A percentile compares a stretch with the other conserved stretches of the same genome.
Evolutionary conservation across 148 eudicot genomes (phyloP).

Genomic region (Diospyros kaki): DNA sequence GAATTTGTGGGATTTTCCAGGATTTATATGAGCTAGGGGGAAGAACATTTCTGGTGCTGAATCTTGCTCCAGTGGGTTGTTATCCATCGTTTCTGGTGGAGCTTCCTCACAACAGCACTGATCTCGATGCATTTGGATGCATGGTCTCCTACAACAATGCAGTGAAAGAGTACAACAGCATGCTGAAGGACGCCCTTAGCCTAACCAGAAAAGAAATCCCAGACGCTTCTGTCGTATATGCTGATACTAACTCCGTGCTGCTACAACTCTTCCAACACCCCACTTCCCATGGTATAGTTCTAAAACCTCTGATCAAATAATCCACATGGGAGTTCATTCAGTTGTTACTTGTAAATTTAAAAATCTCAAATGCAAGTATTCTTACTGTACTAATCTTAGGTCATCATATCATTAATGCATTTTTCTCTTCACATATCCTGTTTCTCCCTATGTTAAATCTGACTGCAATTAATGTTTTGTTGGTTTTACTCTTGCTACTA

Average conservation of each 20-base stretch:
- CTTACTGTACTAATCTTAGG: no score
- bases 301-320: no score
- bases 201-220: constrained; percentile 35
- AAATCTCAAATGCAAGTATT: no score
- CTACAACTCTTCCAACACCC: constrained; percentile 76
- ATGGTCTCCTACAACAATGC: constrained; percentile 63
- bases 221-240: constrained; percentile 54
- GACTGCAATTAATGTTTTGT: no score
- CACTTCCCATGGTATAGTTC: constrained; percentile 51
- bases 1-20: constrained; percentile 28
- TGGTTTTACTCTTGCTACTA: no score
- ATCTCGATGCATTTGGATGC: constrained; percentile 62
- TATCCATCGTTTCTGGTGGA: constrained; percentile 59
- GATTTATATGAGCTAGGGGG: constrained; percentile 64
- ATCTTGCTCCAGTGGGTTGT: constrained; percentile 86
- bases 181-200: constrained; percentile 49
- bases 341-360: no score
- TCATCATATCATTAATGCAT: no score
- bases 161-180: constrained; percentile 58
- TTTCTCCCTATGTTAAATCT: no score
- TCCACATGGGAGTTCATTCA: no score
- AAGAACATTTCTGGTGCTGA: constrained; percentile 66
- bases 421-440: no score
- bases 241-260: constrained; percentile 58
- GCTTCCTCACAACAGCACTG: constrained; percentile 52